These are phyloP conservation scores for Hyphopichia burtonii DNA, from an alignment of 1,139 yeast species.

Conservation along the genomic window DNA sequence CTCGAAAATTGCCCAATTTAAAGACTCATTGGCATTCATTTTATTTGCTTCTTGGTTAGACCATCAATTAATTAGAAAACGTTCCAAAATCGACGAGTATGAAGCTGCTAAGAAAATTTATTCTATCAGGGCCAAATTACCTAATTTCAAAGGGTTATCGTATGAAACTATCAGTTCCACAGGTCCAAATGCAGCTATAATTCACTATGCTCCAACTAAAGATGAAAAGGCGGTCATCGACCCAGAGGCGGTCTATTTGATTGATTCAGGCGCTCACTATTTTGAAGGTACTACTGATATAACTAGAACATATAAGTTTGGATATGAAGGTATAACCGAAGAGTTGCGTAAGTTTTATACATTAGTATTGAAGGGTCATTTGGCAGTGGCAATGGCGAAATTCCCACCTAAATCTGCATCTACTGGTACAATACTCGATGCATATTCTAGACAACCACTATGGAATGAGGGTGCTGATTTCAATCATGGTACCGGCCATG, in stretches of 20 bases:
- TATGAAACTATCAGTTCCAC: slow-evolving; percentile 55
- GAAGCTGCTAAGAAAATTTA: slow-evolving; percentile 45
- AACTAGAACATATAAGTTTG: slow-evolving; percentile 51
- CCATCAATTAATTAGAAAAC: slow-evolving; percentile 27
- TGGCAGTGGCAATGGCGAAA: slow-evolving; percentile 52
- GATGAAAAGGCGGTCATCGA: slow-evolving; percentile 40
- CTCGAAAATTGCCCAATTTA: slow-evolving; percentile 41
- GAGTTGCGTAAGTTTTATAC: slow-evolving; percentile 44
- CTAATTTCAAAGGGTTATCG: slow-evolving; percentile 51
- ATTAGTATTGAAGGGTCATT: slow-evolving; percentile 54
- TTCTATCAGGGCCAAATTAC: slow-evolving; percentile 38
- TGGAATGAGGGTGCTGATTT: slow-evolving; percentile 55
- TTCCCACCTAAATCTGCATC: slow-evolving; percentile 41
- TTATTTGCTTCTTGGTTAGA: slow-evolving; percentile 45
- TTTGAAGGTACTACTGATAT: slow-evolving; percentile 62
- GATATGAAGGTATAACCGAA: slow-evolving; percentile 20
- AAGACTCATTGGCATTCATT: slow-evolving; percentile 44
- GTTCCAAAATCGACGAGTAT: slow-evolving; percentile 31
- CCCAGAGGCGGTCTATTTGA: slow-evolving; percentile 38
- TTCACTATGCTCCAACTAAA: slow-evolving; percentile 55
- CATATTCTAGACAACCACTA: slow-evolving; percentile 50
- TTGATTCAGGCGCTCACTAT: slow-evolving; percentile 58
- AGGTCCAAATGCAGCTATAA: slow-evolving; percentile 55
- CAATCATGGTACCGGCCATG: slow-evolving; percentile 63
- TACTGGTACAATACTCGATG: slow-evolving; percentile 48